A percentile compares a stretch with the other conserved stretches of the same genome.
These are phyloP conservation scores for Leptodermis oblonga DNA, from an alignment of 257 asterid genomes.

Conservation along the genomic window DNA sequence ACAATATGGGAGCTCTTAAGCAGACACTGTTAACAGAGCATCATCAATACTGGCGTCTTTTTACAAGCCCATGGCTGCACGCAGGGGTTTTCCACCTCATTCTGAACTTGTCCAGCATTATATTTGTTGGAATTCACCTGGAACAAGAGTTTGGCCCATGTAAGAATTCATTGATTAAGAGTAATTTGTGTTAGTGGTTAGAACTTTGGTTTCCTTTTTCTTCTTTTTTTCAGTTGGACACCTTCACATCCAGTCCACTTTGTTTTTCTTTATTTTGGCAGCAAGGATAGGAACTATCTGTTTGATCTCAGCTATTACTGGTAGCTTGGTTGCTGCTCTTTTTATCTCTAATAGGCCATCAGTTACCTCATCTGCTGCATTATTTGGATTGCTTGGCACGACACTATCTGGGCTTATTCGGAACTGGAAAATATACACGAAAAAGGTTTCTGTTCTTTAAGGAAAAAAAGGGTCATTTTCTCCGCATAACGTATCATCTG, in stretches of 20 bases:
- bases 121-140: slow-evolving; percentile 75
- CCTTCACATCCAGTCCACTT: neutral
- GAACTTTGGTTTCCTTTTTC: neutral
- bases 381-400: slow-evolving; percentile 84
- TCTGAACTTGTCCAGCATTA: slow-evolving; percentile 51
- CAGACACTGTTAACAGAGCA: slow-evolving; percentile 39
- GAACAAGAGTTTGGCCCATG: slow-evolving; percentile 95
- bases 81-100: slow-evolving; percentile 79
- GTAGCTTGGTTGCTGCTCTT: slow-evolving; percentile 61
- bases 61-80: slow-evolving; percentile 76
- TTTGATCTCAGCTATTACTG: slow-evolving; percentile 65
- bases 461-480: neutral
- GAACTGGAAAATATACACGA: slow-evolving; percentile 64
- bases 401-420: slow-evolving; percentile 61
- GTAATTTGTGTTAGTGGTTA: too few relatives aligned
- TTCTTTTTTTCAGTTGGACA: neutral
- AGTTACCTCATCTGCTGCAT: slow-evolving; percentile 74
- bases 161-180: slow-evolving; percentile 19
- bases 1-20: slow-evolving; percentile 70
- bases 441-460: slow-evolving; percentile 45
- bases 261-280: slow-evolving; percentile 38
- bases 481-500: slow-evolving; percentile 13
- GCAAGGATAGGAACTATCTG: slow-evolving; percentile 65
- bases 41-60: slow-evolving; percentile 71
- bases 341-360: slow-evolving; percentile 78